phyloP scores from a whole-genome alignment of 495 filamentous ascomycete species.

The Astrocystis sublimbata region DNA sequence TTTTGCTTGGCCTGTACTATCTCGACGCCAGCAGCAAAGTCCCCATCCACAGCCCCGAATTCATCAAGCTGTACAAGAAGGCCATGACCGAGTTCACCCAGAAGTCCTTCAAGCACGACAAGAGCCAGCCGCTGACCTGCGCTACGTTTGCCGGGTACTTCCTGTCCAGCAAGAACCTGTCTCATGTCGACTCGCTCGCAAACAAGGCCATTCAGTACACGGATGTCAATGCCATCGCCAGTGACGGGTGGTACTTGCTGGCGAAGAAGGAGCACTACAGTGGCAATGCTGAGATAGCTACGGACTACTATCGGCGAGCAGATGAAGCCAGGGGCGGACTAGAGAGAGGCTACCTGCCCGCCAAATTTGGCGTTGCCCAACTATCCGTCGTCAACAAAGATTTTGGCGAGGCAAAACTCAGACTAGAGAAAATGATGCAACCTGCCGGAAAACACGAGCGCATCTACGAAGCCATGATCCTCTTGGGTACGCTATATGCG shows the following conservation, averaged over 20 bases:
- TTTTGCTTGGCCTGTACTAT: slow-evolving; percentile 85
- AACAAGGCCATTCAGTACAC: slow-evolving; percentile 93
- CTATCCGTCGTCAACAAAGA: slow-evolving; percentile 81
- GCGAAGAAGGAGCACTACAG: slow-evolving; percentile 83
- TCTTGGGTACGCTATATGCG: slow-evolving; percentile 86
- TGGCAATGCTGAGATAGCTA: slow-evolving; percentile 65
- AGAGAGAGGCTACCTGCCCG: slow-evolving; percentile 85
- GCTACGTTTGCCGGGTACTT: slow-evolving; percentile 88
- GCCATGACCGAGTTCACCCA: slow-evolving; percentile 94
- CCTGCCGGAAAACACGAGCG: slow-evolving; percentile 57
- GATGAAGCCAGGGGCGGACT: slow-evolving; percentile 86
- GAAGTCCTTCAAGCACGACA: slow-evolving; percentile 92
- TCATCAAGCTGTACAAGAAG: slow-evolving; percentile 79
- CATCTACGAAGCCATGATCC: slow-evolving; percentile 85
- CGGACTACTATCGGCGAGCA: slow-evolving; percentile 80
- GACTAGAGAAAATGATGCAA: slow-evolving; percentile 89
- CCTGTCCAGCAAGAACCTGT: slow-evolving; percentile 70
- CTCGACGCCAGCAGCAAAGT: slow-evolving; percentile 79
- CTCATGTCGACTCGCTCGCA: slow-evolving; percentile 79
- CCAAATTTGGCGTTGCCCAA: slow-evolving; percentile 90
- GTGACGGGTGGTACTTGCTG: slow-evolving; percentile 94
- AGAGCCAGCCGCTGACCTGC: slow-evolving; percentile 86
- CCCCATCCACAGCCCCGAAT: slow-evolving; percentile 71
- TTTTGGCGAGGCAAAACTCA: slow-evolving; percentile 86
- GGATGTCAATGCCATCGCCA: slow-evolving; percentile 91